A percentile compares a stretch with the other conserved stretches of the same genome.
phyloP scores from a whole-genome alignment of 2,329 filamentous ascomycete genomes.

The Penicillium crustosum region DNA sequence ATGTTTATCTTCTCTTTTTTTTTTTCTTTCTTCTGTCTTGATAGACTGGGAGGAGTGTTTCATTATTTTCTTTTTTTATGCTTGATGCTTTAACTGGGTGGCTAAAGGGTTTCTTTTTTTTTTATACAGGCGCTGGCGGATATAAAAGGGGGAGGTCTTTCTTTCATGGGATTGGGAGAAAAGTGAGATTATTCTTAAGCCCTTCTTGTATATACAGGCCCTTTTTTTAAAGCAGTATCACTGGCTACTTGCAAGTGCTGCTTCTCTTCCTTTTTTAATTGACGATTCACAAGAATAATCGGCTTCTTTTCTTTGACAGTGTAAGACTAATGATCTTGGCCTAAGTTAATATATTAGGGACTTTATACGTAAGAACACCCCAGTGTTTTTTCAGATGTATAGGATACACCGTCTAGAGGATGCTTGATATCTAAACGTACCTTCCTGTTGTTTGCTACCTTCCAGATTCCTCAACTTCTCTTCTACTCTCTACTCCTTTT shows the following conservation, averaged over 20 bases:
- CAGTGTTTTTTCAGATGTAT: too few relatives aligned
- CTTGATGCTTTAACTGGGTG: conserved; percentile 23
- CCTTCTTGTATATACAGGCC: conserved; percentile 33
- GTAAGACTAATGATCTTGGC: too few relatives aligned
- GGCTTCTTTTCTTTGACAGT: too few relatives aligned
- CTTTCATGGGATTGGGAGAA: conserved; percentile 13
- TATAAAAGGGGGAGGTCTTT: conserved; percentile 19
- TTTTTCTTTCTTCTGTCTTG: conserved; percentile 28
- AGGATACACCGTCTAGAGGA: not conserved
- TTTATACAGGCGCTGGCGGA: conserved; percentile 23
- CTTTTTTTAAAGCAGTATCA: conserved; percentile 11
- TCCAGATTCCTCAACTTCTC: not conserved
- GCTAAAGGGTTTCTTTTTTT: conserved; percentile 19
- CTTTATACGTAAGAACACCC: too few relatives aligned
- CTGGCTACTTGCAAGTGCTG: conserved; percentile 10
- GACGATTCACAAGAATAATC: not conserved
- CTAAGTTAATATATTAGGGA: too few relatives aligned
- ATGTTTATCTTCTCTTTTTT: conserved; percentile 7
- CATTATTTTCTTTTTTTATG: conserved; percentile 20
- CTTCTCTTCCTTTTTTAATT: conserved; percentile 10
- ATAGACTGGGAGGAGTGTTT: conserved; percentile 34
- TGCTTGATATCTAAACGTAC: conserved; percentile 2
- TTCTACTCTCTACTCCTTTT: conserved; percentile 15
- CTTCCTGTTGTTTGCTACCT: conserved; percentile 7
- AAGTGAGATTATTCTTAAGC: conserved; percentile 23